A percentile compares a stretch with the other conserved stretches of the same genome.
phyloP scores from a whole-genome alignment of 2,329 filamentous ascomycete species.

The Sphaerostilbella broomeana region DNA sequence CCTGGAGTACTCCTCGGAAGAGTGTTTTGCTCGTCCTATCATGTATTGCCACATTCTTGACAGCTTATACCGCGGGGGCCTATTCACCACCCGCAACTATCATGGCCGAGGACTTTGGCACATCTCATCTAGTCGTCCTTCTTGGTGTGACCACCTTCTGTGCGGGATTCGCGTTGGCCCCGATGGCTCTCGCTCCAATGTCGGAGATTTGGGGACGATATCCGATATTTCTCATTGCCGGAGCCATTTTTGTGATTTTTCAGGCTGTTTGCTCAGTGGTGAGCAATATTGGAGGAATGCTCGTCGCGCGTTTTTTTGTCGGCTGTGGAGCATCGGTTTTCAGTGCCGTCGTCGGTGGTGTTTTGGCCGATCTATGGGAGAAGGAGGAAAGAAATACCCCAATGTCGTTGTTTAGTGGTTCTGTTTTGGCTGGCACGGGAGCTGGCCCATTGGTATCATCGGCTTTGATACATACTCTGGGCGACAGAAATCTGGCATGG shows the following conservation, averaged over 20 bases:
- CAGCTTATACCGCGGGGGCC: constrained; percentile 74
- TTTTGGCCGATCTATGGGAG: constrained; percentile 80
- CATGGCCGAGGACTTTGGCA: constrained; percentile 58
- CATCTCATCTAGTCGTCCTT: constrained; percentile 60
- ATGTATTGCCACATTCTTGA: constrained; percentile 67
- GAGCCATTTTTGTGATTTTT: constrained; percentile 62
- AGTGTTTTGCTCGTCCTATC: constrained; percentile 64
- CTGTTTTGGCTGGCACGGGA: constrained; percentile 72
- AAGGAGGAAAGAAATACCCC: constrained; percentile 75
- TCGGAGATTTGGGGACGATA: constrained; percentile 83
- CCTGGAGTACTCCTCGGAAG: constrained; percentile 67
- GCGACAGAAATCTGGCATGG: constrained; percentile 47
- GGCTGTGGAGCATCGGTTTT: constrained; percentile 75
- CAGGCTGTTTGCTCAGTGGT: constrained; percentile 70
- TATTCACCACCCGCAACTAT: constrained; percentile 64
- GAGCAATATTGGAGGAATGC: constrained; percentile 61
- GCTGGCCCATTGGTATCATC: constrained; percentile 67
- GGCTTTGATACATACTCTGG: constrained; percentile 58
- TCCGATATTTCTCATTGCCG: constrained; percentile 71
- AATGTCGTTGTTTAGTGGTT: constrained; percentile 82
- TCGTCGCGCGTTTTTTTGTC: constrained; percentile 67
- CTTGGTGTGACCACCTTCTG: constrained; percentile 79
- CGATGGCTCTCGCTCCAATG: constrained; percentile 83
- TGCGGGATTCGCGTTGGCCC: constrained; percentile 70
- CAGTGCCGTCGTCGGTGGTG: constrained; percentile 86